A percentile compares a stretch with the other conserved stretches of the same genome.
Evolutionary conservation across 169 alveolate genomes (phyloP).

Genomic region (Babesia ovis): DNA sequence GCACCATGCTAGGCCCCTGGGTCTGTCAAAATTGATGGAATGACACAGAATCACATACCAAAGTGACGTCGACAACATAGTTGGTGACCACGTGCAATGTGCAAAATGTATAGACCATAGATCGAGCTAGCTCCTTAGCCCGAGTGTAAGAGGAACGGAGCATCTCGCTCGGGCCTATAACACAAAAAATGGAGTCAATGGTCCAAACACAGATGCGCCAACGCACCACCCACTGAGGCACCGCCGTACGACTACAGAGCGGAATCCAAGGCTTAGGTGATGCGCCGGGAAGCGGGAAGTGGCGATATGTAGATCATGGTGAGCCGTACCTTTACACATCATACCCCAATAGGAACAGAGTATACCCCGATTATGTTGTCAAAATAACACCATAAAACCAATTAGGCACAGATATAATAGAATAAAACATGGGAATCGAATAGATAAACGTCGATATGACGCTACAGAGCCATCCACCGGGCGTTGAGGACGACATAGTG

Average conservation of each 20-base stretch:
- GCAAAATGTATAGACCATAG: slow-evolving; percentile 41
- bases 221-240: background rate
- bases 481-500: background rate
- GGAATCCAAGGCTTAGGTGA: background rate
- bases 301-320: background rate
- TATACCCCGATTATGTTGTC: no score
- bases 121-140: slow-evolving; percentile 18
- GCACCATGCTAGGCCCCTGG: slow-evolving; percentile 69
- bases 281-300: background rate
- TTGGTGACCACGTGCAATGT: slow-evolving; percentile 42
- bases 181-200: background rate
- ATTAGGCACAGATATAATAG: background rate
- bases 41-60: slow-evolving; percentile 29
- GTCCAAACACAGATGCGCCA: background rate
- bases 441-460: background rate
- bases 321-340: background rate
- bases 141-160: background rate
- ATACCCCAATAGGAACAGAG: background rate
- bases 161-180: slow-evolving; percentile 4
- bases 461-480: background rate
- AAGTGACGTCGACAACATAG: slow-evolving; percentile 57
- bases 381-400: no score
- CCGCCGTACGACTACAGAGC: background rate
- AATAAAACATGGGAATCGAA: background rate
- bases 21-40: slow-evolving; percentile 27